phyloP scores from a whole-genome alignment of 2,329 filamentous ascomycete species.

The Nothopassalora personata region DNA sequence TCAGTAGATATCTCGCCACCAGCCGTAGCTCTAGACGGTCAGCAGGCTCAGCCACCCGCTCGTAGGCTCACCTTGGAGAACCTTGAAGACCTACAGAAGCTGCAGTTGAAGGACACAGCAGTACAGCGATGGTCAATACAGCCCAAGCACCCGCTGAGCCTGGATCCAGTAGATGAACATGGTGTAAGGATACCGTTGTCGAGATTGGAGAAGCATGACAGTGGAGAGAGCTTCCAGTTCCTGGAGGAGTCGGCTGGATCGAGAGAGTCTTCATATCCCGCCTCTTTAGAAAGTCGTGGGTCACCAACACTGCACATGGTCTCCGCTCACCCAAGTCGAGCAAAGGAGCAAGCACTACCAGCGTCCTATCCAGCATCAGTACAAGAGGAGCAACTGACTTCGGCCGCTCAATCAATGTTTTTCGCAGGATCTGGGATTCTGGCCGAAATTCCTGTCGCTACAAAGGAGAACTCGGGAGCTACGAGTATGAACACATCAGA shows the following conservation, averaged over 20 bases:
- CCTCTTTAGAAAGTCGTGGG: constrained; percentile 40
- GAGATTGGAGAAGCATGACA: constrained; percentile 50
- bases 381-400: constrained; percentile 2
- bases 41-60: constrained; percentile 2
- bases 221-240: constrained; percentile 58
- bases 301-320: constrained; percentile 22
- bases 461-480: constrained; percentile 11
- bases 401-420: constrained; percentile 14
- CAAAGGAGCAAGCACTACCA: neutral
- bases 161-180: constrained; percentile 21
- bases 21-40: neutral
- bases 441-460: constrained; percentile 10
- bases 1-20: constrained; percentile 6
- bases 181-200: constrained; percentile 27
- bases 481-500: constrained; percentile 10
- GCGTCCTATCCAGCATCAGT: constrained; percentile 5
- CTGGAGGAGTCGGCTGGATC: constrained; percentile 60
- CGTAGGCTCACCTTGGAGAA: constrained; percentile 20
- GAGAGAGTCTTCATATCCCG: constrained; percentile 48
- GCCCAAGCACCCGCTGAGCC: constrained; percentile 23
- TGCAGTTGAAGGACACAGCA: constrained; percentile 17
- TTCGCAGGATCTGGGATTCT: constrained; percentile 19
- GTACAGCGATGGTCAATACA: constrained; percentile 26
- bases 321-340: constrained; percentile 18
- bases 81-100: constrained; percentile 22